Base-by-base conservation (phyloP, 1,284 basidiomycete species). In the Mycena citricolor region DNA sequence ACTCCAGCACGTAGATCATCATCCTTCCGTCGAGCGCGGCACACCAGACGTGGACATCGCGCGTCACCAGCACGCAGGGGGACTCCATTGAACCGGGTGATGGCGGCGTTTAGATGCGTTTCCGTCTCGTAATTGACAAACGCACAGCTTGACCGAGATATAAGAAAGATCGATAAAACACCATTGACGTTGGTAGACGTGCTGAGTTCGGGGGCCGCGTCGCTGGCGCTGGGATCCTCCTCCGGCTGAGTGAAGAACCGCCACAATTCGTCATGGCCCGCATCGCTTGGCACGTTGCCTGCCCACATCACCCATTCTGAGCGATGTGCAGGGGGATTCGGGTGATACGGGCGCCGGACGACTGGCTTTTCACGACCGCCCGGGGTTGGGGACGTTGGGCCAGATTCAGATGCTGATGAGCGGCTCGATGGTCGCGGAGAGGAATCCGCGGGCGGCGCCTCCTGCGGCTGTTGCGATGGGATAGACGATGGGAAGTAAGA, bases 291-390 rank as follows among this genome's bases (percentile, higher is more conserved):
- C 4, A 94, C 85, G 56, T 94, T 95, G 8, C 92, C 92, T 13
- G 81, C 81, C 95, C 94, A 97, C 88, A 97, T 91, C 2, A 95
- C 94, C 86, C 86, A 94, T 52, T 94, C 90, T 16, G 90, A 92
- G 10, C 91, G 78, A 37, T 86, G 75, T 6, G 79, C 67, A 11
- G 83, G 82, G 2, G 81, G 77, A 48, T 79, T 82, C 1, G 84
- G 81, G 48, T 85, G 84, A 55, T 82, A 76, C 11, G 69, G 52
- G 10, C 69, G 69, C 24, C 77, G 73, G 23, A 66, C 52, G 2
- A 65, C 14, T 0, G 62, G 60, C 29, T 53, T 65, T 13, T 66
- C 63, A 44, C 22, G 42, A 30, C 45, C 44, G 13, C 29, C 17
- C 12, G 47, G 39, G 6, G 33, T 19, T 17, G 49, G 23, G 30